phyloP scores from a whole-genome alignment of 257 asterid species.

The Solanum appendiculatum region DNA sequence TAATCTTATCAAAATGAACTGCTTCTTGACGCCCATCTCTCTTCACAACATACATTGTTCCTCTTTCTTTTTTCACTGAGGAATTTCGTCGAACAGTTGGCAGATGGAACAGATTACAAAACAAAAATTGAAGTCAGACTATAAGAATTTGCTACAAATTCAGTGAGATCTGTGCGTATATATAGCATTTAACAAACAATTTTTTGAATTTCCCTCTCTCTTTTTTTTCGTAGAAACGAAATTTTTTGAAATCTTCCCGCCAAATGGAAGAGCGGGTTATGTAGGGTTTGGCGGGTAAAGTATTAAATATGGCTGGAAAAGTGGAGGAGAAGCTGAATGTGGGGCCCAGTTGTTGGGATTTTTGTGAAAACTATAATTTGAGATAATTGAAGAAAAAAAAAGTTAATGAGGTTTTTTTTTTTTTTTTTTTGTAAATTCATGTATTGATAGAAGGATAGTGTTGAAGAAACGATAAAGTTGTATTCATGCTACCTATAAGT shows the following conservation, averaged over 20 bases:
- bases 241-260: background rate
- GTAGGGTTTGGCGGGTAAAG: background rate
- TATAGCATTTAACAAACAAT: background rate
- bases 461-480: background rate
- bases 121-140: background rate
- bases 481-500: background rate
- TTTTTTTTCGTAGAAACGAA: background rate
- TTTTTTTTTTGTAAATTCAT: too few relatives aligned
- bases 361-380: background rate
- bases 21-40: slow-evolving; percentile 93
- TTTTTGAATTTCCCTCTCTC: background rate
- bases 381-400: background rate
- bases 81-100: slow-evolving; percentile 16
- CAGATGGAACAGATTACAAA: background rate
- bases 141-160: background rate
- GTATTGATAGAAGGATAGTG: background rate
- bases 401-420: too few relatives aligned
- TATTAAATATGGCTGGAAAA: background rate
- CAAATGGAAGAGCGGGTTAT: background rate
- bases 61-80: background rate
- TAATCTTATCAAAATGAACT: slow-evolving; percentile 91
- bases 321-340: background rate
- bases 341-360: background rate
- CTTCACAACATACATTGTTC: slow-evolving; percentile 79
- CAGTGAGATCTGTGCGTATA: background rate